Evolutionary conservation across 306 rosid genomes (phyloP).

Genomic region (Cucurbita ficifolia): DNA sequence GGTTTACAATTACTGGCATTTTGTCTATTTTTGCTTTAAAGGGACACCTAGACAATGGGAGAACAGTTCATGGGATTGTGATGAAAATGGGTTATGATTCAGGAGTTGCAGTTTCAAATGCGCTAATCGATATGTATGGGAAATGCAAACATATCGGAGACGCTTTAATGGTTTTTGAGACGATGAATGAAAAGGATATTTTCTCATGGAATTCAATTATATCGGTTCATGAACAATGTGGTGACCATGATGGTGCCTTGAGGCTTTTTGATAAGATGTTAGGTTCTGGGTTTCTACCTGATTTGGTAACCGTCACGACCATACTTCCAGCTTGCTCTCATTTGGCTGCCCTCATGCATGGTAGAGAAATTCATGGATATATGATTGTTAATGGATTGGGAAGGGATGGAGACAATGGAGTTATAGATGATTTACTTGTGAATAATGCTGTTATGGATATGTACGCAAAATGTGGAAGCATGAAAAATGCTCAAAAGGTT

Average conservation of each 20-base stretch:
- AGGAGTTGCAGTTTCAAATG: conserved; percentile 46
- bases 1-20: conserved; percentile 50
- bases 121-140: conserved; percentile 78
- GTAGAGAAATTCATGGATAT: conserved; percentile 60
- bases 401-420: conserved; percentile 13
- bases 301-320: conserved; percentile 49
- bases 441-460: conserved; percentile 71
- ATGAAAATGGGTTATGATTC: conserved; percentile 52
- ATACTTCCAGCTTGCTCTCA: conserved; percentile 66
- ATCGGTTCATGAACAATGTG: conserved; percentile 43
- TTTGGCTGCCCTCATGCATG: conserved; percentile 66
- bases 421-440: conserved; percentile 22
- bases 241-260: conserved; percentile 41
- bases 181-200: conserved; percentile 52
- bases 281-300: conserved; percentile 38
- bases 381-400: conserved; percentile 41
- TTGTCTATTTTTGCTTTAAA: conserved; percentile 44
- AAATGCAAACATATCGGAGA: conserved; percentile 45
- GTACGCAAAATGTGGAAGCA: conserved; percentile 77
- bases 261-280: conserved; percentile 56
- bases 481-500: conserved; percentile 49
- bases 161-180: conserved; percentile 49
- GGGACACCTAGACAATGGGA: conserved; percentile 44
- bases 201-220: conserved; percentile 81
- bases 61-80: conserved; percentile 45